Percentiles rank a stretch among this genome's conserved stretches.
Conservation (phyloP, 352 stramenopile genomes). For the Pelagophyceae sp. region DNA sequence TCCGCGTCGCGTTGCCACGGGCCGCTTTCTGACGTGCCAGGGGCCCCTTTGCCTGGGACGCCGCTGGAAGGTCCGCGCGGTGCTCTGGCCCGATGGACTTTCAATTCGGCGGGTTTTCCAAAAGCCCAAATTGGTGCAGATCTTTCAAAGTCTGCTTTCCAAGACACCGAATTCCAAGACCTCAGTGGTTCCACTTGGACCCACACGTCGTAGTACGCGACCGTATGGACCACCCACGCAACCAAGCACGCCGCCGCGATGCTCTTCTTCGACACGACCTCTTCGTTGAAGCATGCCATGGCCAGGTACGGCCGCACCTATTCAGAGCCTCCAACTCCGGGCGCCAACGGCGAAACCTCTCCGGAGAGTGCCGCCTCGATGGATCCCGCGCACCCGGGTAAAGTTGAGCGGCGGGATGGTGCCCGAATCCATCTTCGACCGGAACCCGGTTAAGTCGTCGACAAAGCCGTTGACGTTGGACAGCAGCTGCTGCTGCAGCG, state of each 20-base stretch:
- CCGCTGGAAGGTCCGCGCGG: no score
- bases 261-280: constrained; percentile 83
- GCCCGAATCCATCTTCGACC: constrained; percentile 76
- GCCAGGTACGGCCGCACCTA: constrained; percentile 77
- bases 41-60: no score
- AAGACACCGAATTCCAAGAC: no score
- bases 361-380: no score
- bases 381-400: constrained; percentile 83
- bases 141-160: no score
- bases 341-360: no score
- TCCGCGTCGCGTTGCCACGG: no score
- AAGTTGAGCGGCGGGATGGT: constrained; percentile 74
- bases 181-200: constrained; percentile 83
- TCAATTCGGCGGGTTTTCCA: no score
- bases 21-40: no score
- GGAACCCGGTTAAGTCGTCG: constrained; percentile 78
- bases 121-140: no score
- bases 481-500: constrained; percentile 75
- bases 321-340: background rate
- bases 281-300: constrained; percentile 82
- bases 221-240: constrained; percentile 87
- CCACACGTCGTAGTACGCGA: constrained; percentile 91
- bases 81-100: no score
- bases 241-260: constrained; percentile 78
- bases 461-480: constrained; percentile 86